A percentile compares a stretch with the other conserved stretches of the same genome.
phyloP scores from a whole-genome alignment of 169 alveolate species.

The Cyclospora cayetanensis region DNA sequence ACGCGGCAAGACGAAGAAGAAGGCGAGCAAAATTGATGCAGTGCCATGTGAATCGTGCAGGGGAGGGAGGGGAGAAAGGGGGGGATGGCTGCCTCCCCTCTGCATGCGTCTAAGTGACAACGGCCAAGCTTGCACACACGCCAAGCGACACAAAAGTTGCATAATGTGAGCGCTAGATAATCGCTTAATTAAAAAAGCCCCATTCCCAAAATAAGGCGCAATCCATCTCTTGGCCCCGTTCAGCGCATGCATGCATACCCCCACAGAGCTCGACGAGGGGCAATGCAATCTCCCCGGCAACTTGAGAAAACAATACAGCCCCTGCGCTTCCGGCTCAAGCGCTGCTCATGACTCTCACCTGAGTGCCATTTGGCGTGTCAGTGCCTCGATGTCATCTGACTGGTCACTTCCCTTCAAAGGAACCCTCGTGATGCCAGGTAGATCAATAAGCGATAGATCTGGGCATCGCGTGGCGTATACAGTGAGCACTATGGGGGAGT shows the following conservation, averaged over 20 bases:
- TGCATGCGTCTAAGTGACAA: no score
- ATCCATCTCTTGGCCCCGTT: not conserved
- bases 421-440: slow-evolving; percentile 98
- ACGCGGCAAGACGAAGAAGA: not conserved
- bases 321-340: no score
- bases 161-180: no score
- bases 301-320: not conserved
- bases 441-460: slow-evolving; percentile 97
- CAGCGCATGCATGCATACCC: not conserved
- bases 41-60: no score
- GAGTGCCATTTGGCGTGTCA: slow-evolving; percentile 90
- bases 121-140: no score
- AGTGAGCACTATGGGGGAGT: slow-evolving; percentile 96
- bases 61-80: no score
- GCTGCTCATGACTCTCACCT: no score
- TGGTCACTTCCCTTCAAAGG: slow-evolving; percentile 97
- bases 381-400: slow-evolving; percentile 94
- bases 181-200: no score
- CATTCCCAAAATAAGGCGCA: not conserved
- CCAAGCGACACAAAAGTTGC: no score
- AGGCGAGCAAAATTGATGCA: not conserved
- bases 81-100: no score
- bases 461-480: slow-evolving; percentile 96
- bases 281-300: not conserved
- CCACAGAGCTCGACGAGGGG: not conserved